A percentile compares a stretch with the other conserved stretches of the same genome.
phyloP scores from a whole-genome alignment of 768 basidiomycete genomes.

The Gelatoporia subvermispora region DNA sequence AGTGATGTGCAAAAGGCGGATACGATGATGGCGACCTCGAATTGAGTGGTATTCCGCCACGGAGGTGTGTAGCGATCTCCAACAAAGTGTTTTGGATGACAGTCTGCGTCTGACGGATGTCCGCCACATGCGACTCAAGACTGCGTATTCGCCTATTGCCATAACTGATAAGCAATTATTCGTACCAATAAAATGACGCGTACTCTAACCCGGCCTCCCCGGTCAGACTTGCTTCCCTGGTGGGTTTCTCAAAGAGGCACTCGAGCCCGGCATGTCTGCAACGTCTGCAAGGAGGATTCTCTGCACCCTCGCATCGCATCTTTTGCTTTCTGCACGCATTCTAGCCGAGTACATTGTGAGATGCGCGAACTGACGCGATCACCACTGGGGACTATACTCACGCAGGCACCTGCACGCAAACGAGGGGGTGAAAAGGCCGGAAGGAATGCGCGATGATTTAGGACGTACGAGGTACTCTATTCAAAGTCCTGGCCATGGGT shows the following conservation, averaged over 20 bases:
- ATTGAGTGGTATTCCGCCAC: constrained; percentile 41
- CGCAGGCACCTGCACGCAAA: constrained; percentile 65
- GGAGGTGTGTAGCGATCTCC: constrained; percentile 76
- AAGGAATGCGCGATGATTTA: constrained; percentile 13
- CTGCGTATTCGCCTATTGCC: constrained; percentile 76
- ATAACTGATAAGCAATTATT: constrained; percentile 11
- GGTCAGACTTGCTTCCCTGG: constrained; percentile 78
- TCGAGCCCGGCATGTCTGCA: constrained; percentile 87
- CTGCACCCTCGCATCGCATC: constrained; percentile 96
- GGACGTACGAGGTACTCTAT: constrained; percentile 79
- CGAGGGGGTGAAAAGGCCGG: constrained; percentile 10
- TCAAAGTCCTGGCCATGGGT: constrained; percentile 71
- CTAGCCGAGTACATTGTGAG: constrained; percentile 33
- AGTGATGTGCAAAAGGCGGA: constrained; percentile 54
- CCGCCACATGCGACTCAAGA: constrained; percentile 81
- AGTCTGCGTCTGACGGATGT: constrained; percentile 68
- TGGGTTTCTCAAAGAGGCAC: constrained; percentile 94
- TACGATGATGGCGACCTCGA: constrained; percentile 64
- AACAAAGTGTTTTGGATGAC: constrained; percentile 75
- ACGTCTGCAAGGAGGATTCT: constrained; percentile 93
- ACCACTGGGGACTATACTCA: constrained; percentile 32
- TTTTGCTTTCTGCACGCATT: constrained; percentile 96
- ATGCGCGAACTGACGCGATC: constrained; percentile 5
- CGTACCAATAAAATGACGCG: constrained; percentile 26
- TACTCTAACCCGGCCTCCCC: constrained; percentile 89